Evolutionary conservation across 768 basidiomycete species (phyloP).

Genomic region (Tricholoma sp.): DNA sequence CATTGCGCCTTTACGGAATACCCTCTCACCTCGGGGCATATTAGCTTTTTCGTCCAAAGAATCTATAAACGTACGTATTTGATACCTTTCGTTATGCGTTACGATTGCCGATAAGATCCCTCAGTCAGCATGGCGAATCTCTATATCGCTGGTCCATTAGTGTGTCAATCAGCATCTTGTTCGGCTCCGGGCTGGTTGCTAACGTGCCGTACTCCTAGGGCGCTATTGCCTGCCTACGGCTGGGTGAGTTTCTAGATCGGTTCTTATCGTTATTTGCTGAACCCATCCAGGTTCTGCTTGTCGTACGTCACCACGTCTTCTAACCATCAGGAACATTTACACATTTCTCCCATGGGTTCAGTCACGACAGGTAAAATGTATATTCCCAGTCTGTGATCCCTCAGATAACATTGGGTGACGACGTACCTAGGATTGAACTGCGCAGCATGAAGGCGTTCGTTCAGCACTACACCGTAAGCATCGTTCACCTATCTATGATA

Average conservation of each 20-base stretch:
- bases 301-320: slow-evolving; percentile 10
- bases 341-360: not conserved
- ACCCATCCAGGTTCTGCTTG: slow-evolving; percentile 19
- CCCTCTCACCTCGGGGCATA: not conserved
- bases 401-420: not conserved
- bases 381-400: not conserved
- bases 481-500: not conserved
- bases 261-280: not conserved
- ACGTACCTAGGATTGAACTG: slow-evolving; percentile 9
- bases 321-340: not conserved
- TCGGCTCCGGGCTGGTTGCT: not conserved
- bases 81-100: not conserved
- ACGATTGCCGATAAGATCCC: not conserved
- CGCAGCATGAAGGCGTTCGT: slow-evolving; percentile 11
- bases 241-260: slow-evolving; percentile 11
- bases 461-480: slow-evolving; percentile 8
- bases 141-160: slow-evolving; percentile 28
- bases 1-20: not conserved
- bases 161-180: slow-evolving; percentile 9
- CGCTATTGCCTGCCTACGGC: slow-evolving; percentile 28
- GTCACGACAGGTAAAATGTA: slow-evolving; percentile 16
- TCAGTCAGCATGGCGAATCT: slow-evolving; percentile 32
- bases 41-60: slow-evolving; percentile 34
- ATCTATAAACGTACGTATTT: slow-evolving; percentile 33
- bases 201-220: slow-evolving; percentile 2